Percentiles rank a stretch among this genome's conserved stretches.
phyloP scores from a whole-genome alignment of 2,329 filamentous ascomycete genomes.

The Fusarium sublunatum region DNA sequence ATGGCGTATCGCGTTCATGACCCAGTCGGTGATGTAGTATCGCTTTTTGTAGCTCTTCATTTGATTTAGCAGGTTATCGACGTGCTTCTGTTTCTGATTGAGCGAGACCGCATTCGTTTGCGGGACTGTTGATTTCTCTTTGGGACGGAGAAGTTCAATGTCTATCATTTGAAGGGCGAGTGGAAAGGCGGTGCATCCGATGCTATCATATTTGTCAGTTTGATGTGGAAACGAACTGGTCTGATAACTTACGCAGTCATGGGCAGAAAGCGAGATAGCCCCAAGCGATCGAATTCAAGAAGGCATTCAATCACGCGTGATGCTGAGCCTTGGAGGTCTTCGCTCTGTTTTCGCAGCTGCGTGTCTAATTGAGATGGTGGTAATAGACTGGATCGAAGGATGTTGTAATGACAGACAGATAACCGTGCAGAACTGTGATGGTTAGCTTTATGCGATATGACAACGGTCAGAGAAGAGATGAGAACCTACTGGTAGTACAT shows the following conservation, averaged over 20 bases:
- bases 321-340: conserved; percentile 41
- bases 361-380: conserved; percentile 11
- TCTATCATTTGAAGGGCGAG: conserved; percentile 42
- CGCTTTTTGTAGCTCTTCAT: conserved; percentile 40
- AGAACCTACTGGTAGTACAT: conserved; percentile 45
- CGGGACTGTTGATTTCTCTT: background rate
- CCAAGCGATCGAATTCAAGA: conserved; percentile 31
- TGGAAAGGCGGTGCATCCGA: conserved; percentile 41
- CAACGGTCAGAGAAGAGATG: accelerated
- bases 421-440: conserved; percentile 31
- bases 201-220: conserved; percentile 5
- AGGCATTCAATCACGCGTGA: conserved; percentile 40
- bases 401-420: conserved; percentile 40
- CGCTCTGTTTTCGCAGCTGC: conserved; percentile 30
- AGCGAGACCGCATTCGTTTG: conserved; percentile 1
- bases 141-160: conserved; percentile 35
- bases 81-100: conserved; percentile 35
- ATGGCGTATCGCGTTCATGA: conserved; percentile 36
- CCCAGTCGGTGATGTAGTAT: conserved; percentile 44
- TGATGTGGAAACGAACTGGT: accelerated
- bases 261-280: conserved; percentile 37
- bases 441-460: accelerated
- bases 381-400: conserved; percentile 33
- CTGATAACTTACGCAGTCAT: conserved; percentile 40
- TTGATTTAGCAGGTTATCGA: conserved; percentile 35